Evolutionary conservation across 2,329 filamentous ascomycete genomes (phyloP).

Genomic region (Colletotrichum chrysophilum): DNA sequence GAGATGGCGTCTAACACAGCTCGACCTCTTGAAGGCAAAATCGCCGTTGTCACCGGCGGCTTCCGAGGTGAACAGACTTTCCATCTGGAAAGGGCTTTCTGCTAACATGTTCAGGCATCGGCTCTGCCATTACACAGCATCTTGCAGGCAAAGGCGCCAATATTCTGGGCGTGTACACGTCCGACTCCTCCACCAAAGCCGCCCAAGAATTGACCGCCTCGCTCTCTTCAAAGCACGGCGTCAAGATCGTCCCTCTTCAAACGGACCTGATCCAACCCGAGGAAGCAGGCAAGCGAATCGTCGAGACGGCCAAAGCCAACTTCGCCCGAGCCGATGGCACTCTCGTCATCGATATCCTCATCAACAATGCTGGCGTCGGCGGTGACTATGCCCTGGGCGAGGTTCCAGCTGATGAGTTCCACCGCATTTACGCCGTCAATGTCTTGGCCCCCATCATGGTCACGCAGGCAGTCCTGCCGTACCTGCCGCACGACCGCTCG

Average conservation of each 20-base stretch:
- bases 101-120: slow-evolving; percentile 64
- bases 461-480: slow-evolving; percentile 72
- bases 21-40: not conserved
- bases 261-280: slow-evolving; percentile 71
- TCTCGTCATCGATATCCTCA: slow-evolving; percentile 78
- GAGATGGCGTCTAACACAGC: not conserved
- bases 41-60: not conserved
- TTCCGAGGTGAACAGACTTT: not conserved
- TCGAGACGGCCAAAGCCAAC: slow-evolving; percentile 62
- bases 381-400: slow-evolving; percentile 56
- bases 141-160: slow-evolving; percentile 73
- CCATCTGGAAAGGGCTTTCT: not conserved
- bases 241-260: slow-evolving; percentile 65
- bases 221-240: slow-evolving; percentile 64
- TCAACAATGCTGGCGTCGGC: slow-evolving; percentile 82
- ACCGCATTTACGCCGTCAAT: slow-evolving; percentile 76
- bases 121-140: slow-evolving; percentile 66
- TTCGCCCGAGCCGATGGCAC: slow-evolving; percentile 52
- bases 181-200: slow-evolving; percentile 35
- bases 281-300: slow-evolving; percentile 59
- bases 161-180: slow-evolving; percentile 73
- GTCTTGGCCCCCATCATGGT: slow-evolving; percentile 81
- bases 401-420: slow-evolving; percentile 69
- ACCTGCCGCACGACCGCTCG: slow-evolving; percentile 71
- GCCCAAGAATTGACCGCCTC: slow-evolving; percentile 26